Evolutionary conservation across 2,329 filamentous ascomycete species (phyloP).

Genomic region (Hysterium pulicare): DNA sequence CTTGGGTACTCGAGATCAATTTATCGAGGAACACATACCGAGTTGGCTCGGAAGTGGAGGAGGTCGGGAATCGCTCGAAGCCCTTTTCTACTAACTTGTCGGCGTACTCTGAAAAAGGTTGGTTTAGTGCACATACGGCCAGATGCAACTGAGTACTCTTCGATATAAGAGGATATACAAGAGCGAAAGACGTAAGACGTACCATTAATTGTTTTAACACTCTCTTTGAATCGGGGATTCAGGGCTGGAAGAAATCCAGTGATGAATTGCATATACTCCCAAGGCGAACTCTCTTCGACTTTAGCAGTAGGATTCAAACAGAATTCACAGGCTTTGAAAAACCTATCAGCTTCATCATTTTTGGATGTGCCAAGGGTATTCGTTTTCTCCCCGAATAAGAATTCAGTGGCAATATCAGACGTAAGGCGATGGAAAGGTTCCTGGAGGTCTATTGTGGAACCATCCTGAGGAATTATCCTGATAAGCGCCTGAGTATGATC

Average conservation of each 20-base stretch:
- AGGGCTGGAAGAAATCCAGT: not conserved
- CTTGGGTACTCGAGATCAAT: not conserved
- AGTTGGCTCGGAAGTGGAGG: not conserved
- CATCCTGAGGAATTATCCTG: slow-evolving; percentile 52
- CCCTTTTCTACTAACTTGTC: not conserved
- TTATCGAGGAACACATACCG: not conserved
- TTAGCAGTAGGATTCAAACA: slow-evolving; percentile 19
- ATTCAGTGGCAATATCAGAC: slow-evolving; percentile 40
- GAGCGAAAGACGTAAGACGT: no score
- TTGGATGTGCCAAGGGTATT: slow-evolving; percentile 7
- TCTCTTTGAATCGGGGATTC: not conserved
- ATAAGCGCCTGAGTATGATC: slow-evolving; percentile 54
- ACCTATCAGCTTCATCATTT: not conserved
- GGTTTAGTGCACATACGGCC: no score
- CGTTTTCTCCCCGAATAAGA: slow-evolving; percentile 37
- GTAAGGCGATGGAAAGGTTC: slow-evolving; percentile 39
- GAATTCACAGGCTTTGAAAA: not conserved
- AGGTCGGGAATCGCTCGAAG: not conserved
- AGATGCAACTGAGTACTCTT: no score
- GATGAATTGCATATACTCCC: not conserved
- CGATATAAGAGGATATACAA: no score
- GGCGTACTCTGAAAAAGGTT: not conserved
- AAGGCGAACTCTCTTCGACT: not conserved
- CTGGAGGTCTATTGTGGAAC: slow-evolving; percentile 16
- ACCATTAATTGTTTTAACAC: not conserved